Conservation (phyloP, 2,329 filamentous ascomycete species). For the Fusarium camptoceras region DNA sequence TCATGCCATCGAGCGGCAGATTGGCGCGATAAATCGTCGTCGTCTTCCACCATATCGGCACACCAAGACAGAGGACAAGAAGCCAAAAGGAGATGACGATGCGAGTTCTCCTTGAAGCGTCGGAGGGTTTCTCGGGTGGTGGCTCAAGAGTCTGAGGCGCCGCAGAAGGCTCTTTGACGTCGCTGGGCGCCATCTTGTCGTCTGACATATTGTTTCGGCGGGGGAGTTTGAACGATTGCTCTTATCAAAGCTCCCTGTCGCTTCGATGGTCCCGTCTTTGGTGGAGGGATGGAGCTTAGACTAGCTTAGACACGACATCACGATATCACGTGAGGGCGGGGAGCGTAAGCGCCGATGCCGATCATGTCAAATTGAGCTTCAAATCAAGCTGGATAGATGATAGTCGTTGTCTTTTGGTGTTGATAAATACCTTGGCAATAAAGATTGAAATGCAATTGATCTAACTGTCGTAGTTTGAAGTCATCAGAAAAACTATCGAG, state of each 20-base stretch:
- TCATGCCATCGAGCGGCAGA: constrained; percentile 87
- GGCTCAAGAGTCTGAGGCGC: constrained; percentile 48
- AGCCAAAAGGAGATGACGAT: constrained; percentile 93
- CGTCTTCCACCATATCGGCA: constrained; percentile 97
- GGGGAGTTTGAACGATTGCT: constrained; percentile 17
- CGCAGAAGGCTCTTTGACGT: constrained; percentile 34
- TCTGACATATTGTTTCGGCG: constrained; percentile 17
- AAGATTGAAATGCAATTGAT: fast-evolving
- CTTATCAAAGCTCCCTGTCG: constrained; percentile 28
- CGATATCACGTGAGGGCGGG: constrained; percentile 45
- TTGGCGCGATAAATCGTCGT: constrained; percentile 91
- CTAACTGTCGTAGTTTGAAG: neutral
- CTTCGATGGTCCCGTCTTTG: constrained; percentile 1
- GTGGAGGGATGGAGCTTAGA: constrained; percentile 30
- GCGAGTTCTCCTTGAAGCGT: constrained; percentile 74
- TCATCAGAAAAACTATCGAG: neutral
- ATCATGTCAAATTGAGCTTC: neutral
- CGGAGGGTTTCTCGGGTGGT: constrained; percentile 82
- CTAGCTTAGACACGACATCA: constrained; percentile 45
- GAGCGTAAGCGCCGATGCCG: constrained; percentile 35
- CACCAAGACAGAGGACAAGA: constrained; percentile 82
- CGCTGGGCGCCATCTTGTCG: constrained; percentile 43
- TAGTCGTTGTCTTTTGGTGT: neutral
- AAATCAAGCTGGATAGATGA: neutral
- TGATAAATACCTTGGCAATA: neutral